A percentile compares a stretch with the other conserved stretches of the same genome.
These are phyloP conservation scores for Corchorus capsularis DNA, from an alignment of 345 rosid genomes.

Conservation along the genomic window DNA sequence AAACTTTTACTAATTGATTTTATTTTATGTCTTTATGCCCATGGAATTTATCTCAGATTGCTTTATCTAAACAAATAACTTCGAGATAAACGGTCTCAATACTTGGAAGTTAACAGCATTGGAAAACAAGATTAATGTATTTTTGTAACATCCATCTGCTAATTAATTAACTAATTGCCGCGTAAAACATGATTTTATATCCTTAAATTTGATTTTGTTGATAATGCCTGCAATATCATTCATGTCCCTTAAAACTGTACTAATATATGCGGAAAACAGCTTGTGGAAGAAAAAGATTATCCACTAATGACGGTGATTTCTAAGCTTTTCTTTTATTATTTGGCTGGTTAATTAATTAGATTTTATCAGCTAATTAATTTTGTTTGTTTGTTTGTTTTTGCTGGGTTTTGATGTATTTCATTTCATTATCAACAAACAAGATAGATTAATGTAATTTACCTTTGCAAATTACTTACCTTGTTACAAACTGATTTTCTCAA, in stretches of 20 bases:
- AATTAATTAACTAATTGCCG: too few species aligned
- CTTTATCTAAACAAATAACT: not conserved
- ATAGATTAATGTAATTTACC: too few species aligned
- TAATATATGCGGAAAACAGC: not conserved
- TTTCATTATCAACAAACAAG: too few species aligned
- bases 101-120: conserved; percentile 2
- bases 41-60: not conserved
- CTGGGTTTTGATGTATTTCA: too few species aligned
- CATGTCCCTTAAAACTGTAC: not conserved
- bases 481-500: too few species aligned
- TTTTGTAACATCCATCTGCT: too few species aligned
- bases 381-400: too few species aligned
- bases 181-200: too few species aligned
- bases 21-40: not conserved
- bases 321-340: not conserved
- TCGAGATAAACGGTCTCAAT: conserved; percentile 25
- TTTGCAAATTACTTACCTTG: too few species aligned
- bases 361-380: too few species aligned
- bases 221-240: not conserved
- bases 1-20: not conserved
- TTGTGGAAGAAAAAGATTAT: not conserved
- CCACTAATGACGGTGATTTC: not conserved
- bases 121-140: not conserved
- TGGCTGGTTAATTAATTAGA: too few species aligned
- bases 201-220: not conserved